These are phyloP conservation scores for Immersiporthe knoxdaviesiana DNA, from an alignment of 2,329 filamentous ascomycete genomes.

Conservation along the genomic window DNA sequence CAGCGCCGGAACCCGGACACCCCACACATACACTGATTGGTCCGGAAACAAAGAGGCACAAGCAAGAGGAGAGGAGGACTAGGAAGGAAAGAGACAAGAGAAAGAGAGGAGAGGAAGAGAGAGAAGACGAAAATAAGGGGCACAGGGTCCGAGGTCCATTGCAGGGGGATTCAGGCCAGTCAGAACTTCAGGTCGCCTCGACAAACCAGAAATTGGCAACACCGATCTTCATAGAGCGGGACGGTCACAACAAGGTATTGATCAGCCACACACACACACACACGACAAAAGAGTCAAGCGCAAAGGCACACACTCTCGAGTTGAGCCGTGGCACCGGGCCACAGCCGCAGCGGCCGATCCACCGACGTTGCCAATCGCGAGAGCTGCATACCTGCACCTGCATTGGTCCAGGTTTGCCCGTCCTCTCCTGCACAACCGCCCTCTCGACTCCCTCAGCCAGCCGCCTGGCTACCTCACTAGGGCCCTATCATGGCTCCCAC, in stretches of 20 bases:
- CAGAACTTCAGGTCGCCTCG: constrained; percentile 13
- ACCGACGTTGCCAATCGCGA: constrained; percentile 29
- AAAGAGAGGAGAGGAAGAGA: not conserved
- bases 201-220: constrained; percentile 18
- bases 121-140: not conserved
- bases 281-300: constrained; percentile 26
- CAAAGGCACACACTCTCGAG: constrained; percentile 26
- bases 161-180: constrained; percentile 19
- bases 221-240: constrained; percentile 14
- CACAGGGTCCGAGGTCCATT: constrained; percentile 19
- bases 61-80: constrained; percentile 10
- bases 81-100: not conserved
- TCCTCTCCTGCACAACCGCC: constrained; percentile 34
- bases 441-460: constrained; percentile 36
- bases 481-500: constrained; percentile 60
- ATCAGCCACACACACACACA: constrained; percentile 25
- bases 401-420: constrained; percentile 22
- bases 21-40: constrained; percentile 6
- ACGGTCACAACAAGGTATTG: constrained; percentile 15
- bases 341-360: constrained; percentile 26
- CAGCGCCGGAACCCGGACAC: constrained; percentile 9
- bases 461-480: constrained; percentile 42
- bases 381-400: constrained; percentile 28
- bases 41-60: constrained; percentile 9
- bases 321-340: constrained; percentile 26